Evolutionary conservation across 257 asterid genomes (phyloP).

Genomic region (Nicotiana noctiflora): DNA sequence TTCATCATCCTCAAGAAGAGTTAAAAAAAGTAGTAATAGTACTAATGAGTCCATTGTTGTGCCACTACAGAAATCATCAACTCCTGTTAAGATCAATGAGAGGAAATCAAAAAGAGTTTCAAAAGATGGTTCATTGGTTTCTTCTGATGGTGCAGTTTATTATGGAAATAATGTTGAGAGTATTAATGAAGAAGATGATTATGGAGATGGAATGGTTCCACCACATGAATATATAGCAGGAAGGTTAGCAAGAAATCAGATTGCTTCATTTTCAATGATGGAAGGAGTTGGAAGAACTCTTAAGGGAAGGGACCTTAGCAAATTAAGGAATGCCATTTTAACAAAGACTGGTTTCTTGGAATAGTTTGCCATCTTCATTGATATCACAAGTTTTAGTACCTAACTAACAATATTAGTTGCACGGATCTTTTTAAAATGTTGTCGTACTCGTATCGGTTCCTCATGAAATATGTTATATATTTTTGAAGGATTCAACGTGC

Average conservation of each 20-base stretch:
- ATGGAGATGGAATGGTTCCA: conserved; percentile 31
- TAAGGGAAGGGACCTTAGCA: conserved; percentile 64
- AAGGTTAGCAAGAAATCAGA: conserved; percentile 30
- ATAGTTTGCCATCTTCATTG: neutral
- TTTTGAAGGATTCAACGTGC: too few species aligned
- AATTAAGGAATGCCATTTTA: conserved; percentile 49
- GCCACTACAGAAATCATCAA: neutral
- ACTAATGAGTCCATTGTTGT: neutral
- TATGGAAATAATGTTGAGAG: neutral
- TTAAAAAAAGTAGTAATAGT: neutral
- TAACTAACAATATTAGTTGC: neutral
- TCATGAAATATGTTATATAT: too few species aligned
- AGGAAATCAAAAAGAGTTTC: conserved; percentile 11
- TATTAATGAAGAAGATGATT: conserved; percentile 4
- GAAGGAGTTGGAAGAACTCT: conserved; percentile 73
- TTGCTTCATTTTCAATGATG: conserved; percentile 58
- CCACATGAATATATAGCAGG: conserved; percentile 55
- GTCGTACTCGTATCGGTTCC: too few species aligned
- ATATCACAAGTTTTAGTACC: neutral
- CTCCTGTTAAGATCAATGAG: conserved; percentile 21
- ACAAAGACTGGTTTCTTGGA: conserved; percentile 65
- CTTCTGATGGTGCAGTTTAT: neutral
- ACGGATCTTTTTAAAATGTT: too few species aligned
- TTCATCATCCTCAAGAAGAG: neutral
- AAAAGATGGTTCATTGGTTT: neutral